Conservation (phyloP, 306 rosid genomes). For the Fragaria nilgerrensis region DNA sequence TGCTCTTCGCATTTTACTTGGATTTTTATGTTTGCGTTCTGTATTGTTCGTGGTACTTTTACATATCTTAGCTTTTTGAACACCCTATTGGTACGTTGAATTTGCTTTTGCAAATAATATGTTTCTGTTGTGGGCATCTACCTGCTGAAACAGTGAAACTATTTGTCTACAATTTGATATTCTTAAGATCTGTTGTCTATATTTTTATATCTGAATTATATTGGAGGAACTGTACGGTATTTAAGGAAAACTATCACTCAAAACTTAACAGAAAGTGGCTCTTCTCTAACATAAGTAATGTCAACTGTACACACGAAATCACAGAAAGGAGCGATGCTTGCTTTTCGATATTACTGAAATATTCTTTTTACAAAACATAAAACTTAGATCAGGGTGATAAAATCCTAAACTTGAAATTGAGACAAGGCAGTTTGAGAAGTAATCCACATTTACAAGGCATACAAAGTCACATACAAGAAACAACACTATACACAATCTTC, state of each 20-base stretch:
- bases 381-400: neutral
- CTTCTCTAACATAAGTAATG: neutral
- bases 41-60: neutral
- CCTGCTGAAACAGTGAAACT: neutral
- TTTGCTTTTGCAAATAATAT: neutral
- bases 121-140: neutral
- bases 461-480: neutral
- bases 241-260: neutral
- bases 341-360: neutral
- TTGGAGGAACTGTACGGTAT: neutral
- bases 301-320: neutral
- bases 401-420: neutral
- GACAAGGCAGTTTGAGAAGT: neutral
- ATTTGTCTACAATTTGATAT: neutral
- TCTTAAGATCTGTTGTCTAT: neutral
- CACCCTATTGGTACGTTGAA: neutral
- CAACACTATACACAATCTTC: conserved; percentile 11
- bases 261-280: neutral
- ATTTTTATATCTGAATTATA: neutral
- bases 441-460: conserved; percentile 5
- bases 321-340: neutral
- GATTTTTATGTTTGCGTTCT: conserved; percentile 19
- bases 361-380: neutral
- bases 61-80: neutral
- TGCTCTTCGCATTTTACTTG: neutral